Percentiles rank a stretch among this genome's conserved stretches.
These are phyloP conservation scores for Terfezia claveryi DNA, from an alignment of 495 filamentous ascomycete species.

Conservation along the genomic window DNA sequence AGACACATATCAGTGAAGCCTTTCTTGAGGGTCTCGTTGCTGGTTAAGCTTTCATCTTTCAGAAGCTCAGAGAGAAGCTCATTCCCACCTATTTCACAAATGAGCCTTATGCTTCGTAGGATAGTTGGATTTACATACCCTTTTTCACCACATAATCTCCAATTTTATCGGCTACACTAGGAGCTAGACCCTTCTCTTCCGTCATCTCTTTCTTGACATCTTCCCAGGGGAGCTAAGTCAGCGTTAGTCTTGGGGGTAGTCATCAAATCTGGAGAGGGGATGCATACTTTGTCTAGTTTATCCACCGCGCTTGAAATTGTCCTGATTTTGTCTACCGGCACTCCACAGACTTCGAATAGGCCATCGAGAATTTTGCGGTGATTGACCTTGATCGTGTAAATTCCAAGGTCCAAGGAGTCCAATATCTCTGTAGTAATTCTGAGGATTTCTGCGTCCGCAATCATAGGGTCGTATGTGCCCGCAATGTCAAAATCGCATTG, in stretches of 20 bases:
- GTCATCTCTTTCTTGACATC: conserved; percentile 86
- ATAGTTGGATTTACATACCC: conserved; percentile 22
- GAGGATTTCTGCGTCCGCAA: conserved; percentile 85
- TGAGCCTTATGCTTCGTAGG: not conserved
- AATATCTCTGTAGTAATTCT: conserved; percentile 72
- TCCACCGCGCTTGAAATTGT: conserved; percentile 80
- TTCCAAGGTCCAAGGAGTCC: conserved; percentile 46
- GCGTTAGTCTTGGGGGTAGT: not conserved
- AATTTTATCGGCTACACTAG: conserved; percentile 59
- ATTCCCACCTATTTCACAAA: conserved; percentile 6
- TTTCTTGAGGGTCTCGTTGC: conserved; percentile 48
- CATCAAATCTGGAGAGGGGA: not conserved
- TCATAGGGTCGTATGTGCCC: conserved; percentile 74
- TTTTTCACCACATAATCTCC: conserved; percentile 56
- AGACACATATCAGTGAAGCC: conserved; percentile 66
- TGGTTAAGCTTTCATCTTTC: conserved; percentile 36
- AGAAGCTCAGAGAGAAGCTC: conserved; percentile 48
- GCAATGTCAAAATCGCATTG: conserved; percentile 98
- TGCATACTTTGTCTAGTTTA: conserved; percentile 65
- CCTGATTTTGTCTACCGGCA: conserved; percentile 65
- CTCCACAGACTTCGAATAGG: conserved; percentile 74
- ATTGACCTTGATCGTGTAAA: conserved; percentile 78
- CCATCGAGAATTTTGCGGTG: conserved; percentile 88
- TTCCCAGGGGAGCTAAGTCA: conserved; percentile 38
- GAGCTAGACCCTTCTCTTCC: conserved; percentile 64